Base-by-base conservation (phyloP, 2,329 filamentous ascomycete genomes). In the Ceratocystis cubensis region DNA sequence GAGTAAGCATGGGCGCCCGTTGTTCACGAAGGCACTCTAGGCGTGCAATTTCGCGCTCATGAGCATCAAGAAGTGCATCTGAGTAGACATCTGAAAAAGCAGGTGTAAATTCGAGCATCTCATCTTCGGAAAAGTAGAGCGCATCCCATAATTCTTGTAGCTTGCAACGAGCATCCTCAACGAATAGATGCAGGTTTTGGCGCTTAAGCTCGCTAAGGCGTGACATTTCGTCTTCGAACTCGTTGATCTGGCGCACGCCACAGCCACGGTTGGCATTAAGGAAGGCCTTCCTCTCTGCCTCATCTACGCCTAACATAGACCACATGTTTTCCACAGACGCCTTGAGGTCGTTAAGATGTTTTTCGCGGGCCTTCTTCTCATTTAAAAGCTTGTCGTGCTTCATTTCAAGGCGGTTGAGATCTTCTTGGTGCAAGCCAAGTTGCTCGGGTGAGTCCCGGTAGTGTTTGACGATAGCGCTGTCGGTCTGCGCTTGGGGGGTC, bases 21-120 rank as follows among this genome's bases (percentile, higher is more conserved):
- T 99, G 91, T 71, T 96, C 91, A 72, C 83, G 88, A 45, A 99
- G 79, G 1, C 85, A 80, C 74, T 96, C 89, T 0, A 99, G 80
- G 25, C 92, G 85, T 5, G 80, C 78, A 70, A 99, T 92, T 73
- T 99, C 95, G 22, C 88, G 86, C 78, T 99, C 94, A 72, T 99
- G 95, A 0, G 94, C 92, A 70, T 96, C 92, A 0, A 99, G 83
- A 8, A 99, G 82, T 3, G 94, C 94, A 74, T 99, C 94, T 72
- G 91, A 96, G 77, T 95, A 96, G 22, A 96, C 93, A 73, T 97
- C 94, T 10, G 91, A 96, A 74, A 97, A 97, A 53, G 92, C 94
- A 0, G 95, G 94, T 0, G 92, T 94, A 71, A 99, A 99, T 71
- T 96, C 92, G 66, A 97, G 84, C 92, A 97, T 97, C 77, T 99